Conservation (phyloP, 371 early-diverging fungal genomes). For the Mucor saturninus region DNA sequence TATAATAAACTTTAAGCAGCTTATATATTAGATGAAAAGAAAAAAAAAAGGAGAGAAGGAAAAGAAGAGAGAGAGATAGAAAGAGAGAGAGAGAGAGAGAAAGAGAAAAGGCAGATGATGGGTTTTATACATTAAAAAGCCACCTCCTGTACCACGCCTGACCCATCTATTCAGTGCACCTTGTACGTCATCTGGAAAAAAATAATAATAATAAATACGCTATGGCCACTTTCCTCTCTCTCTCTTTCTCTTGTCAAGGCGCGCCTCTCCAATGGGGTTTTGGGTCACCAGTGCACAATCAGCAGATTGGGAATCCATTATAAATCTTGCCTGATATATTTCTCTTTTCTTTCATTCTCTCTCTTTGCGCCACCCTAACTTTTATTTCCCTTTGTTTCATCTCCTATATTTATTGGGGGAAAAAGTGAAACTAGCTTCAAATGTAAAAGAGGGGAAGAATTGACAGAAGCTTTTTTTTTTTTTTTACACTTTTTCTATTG, state of each 20-base stretch:
- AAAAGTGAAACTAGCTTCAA: no score
- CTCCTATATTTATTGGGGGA: no score
- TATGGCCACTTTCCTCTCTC: slow-evolving; percentile 11
- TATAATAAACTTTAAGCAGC: slow-evolving; percentile 6
- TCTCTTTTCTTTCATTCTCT: not conserved
- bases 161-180: not conserved
- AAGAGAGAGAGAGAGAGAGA: slow-evolving; percentile 2
- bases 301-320: no score
- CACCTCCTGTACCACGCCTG: slow-evolving; percentile 13
- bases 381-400: no score
- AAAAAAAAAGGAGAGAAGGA: slow-evolving; percentile 3
- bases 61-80: not conserved
- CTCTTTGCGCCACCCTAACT: not conserved
- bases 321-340: no score
- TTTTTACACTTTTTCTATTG: no score
- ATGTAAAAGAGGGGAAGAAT: no score
- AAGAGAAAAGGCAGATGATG: not conserved
- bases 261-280: not conserved
- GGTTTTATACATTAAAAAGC: slow-evolving; percentile 7
- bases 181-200: slow-evolving; percentile 15
- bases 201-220: slow-evolving; percentile 8
- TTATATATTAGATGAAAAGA: not conserved
- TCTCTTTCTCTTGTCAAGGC: not conserved
- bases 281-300: not conserved
- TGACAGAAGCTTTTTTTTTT: no score